These are phyloP conservation scores for Cymbopogon flexuosus DNA, from an alignment of 202 grass and related monocot species.

Conservation along the genomic window DNA sequence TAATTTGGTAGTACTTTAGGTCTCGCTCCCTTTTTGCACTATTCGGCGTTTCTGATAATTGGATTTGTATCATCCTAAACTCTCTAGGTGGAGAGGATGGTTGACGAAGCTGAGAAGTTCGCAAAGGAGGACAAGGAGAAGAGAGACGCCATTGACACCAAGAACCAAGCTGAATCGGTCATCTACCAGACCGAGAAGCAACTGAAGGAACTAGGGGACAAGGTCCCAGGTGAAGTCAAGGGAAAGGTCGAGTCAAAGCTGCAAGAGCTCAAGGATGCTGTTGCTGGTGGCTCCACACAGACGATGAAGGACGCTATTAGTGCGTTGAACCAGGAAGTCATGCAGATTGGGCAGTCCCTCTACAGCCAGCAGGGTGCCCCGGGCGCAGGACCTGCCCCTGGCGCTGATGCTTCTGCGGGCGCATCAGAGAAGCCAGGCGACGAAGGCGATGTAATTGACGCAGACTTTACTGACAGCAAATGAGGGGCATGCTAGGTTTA, in stretches of 20 bases:
- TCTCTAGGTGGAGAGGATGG: slow-evolving; percentile 55
- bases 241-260: slow-evolving; percentile 46
- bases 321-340: slow-evolving; percentile 61
- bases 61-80: background rate
- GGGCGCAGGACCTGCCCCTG: slow-evolving; percentile 35
- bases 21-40: background rate
- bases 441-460: slow-evolving; percentile 55
- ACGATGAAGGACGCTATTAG: slow-evolving; percentile 44
- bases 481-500: slow-evolving; percentile 21
- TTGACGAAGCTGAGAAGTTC: slow-evolving; percentile 54
- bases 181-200: slow-evolving; percentile 69
- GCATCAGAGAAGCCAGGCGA: slow-evolving; percentile 43
- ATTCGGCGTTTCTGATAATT: background rate
- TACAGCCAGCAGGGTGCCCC: slow-evolving; percentile 47
- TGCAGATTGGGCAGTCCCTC: slow-evolving; percentile 55
- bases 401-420: slow-evolving; percentile 27
- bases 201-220: slow-evolving; percentile 58
- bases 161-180: slow-evolving; percentile 61
- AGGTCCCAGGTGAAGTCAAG: slow-evolving; percentile 53
- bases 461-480: slow-evolving; percentile 61
- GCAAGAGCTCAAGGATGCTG: slow-evolving; percentile 42
- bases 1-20: background rate
- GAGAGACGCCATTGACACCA: slow-evolving; percentile 57
- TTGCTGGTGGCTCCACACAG: slow-evolving; percentile 48
- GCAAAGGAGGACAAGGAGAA: slow-evolving; percentile 62